phyloP scores from a whole-genome alignment of 2,329 filamentous ascomycete species.

The Aspergillus sp. region DNA sequence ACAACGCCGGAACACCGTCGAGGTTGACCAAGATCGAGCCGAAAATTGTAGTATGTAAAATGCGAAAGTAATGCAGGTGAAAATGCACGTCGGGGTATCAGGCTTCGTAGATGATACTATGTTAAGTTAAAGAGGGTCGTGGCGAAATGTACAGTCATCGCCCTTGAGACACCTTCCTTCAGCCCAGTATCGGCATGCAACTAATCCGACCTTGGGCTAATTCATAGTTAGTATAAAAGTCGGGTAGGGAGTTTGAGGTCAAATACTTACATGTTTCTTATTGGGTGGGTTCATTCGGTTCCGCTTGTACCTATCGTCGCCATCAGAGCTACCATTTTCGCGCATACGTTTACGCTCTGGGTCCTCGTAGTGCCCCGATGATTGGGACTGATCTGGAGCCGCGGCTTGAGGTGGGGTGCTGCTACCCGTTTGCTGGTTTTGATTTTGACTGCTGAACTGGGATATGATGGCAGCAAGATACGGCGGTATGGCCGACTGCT shows the following conservation, averaged over 20 bases:
- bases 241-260: neutral
- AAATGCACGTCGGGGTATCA: slow-evolving; percentile 17
- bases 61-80: slow-evolving; percentile 8
- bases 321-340: slow-evolving; percentile 34
- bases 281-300: slow-evolving; percentile 33
- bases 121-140: slow-evolving; percentile 33
- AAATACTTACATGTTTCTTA: slow-evolving; percentile 38
- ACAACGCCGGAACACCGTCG: slow-evolving; percentile 11
- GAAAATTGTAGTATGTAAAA: neutral
- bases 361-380: slow-evolving; percentile 35
- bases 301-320: slow-evolving; percentile 37
- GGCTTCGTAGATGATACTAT: neutral
- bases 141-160: slow-evolving; percentile 52
- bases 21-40: neutral
- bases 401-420: slow-evolving; percentile 11
- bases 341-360: slow-evolving; percentile 43
- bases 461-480: slow-evolving; percentile 38
- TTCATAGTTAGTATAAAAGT: slow-evolving; percentile 13
- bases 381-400: neutral
- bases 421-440: slow-evolving; percentile 21
- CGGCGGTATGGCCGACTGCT: slow-evolving; percentile 29
- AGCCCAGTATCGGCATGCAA: slow-evolving; percentile 54
- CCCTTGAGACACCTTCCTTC: slow-evolving; percentile 56
- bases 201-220: slow-evolving; percentile 45
- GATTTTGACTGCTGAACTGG: slow-evolving; percentile 26